Percentiles rank a stretch among this genome's conserved stretches.
These are phyloP conservation scores for Clarireedia sp. DNA, from an alignment of 2,329 filamentous ascomycete genomes.

Conservation along the genomic window DNA sequence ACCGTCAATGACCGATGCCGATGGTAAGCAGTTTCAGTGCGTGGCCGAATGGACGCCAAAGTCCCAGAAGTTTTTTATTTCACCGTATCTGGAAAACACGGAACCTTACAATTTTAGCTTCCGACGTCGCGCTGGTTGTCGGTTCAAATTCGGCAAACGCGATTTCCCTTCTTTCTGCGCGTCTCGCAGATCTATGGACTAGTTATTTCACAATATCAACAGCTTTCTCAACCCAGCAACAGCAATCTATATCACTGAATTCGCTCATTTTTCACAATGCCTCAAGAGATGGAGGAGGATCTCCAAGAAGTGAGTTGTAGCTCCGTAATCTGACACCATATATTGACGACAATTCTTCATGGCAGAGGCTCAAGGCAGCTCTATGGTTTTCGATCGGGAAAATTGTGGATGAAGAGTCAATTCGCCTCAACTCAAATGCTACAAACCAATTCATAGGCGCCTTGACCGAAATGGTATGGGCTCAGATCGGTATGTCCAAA, in stretches of 20 bases:
- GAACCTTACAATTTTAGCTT: not conserved
- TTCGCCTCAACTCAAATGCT: constrained; percentile 69
- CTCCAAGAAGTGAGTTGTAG: constrained; percentile 15
- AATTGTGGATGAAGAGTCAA: constrained; percentile 78
- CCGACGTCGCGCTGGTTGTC: not conserved
- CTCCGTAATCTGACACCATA: not conserved
- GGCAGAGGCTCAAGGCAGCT: constrained; percentile 71
- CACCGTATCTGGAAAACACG: no score
- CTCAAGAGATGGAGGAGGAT: constrained; percentile 21
- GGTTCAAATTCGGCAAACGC: constrained; percentile 2
- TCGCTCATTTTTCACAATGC: constrained; percentile 8
- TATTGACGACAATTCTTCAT: not conserved
- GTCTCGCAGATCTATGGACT: not conserved
- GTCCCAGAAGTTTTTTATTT: no score
- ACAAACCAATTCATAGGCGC: constrained; percentile 87
- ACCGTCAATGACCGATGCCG: no score
- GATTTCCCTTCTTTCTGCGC: not conserved
- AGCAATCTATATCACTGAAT: not conserved
- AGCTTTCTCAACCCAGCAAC: not conserved
- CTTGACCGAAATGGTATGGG: constrained; percentile 79
- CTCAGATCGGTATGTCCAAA: constrained; percentile 61
- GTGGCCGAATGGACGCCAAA: no score
- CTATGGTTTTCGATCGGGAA: constrained; percentile 80
- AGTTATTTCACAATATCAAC: not conserved
- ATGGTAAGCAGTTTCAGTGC: no score